A percentile compares a stretch with the other conserved stretches of the same genome.
These are phyloP conservation scores for Fomitopsis schrenkii DNA, from an alignment of 1,284 basidiomycete species.

Conservation along the genomic window DNA sequence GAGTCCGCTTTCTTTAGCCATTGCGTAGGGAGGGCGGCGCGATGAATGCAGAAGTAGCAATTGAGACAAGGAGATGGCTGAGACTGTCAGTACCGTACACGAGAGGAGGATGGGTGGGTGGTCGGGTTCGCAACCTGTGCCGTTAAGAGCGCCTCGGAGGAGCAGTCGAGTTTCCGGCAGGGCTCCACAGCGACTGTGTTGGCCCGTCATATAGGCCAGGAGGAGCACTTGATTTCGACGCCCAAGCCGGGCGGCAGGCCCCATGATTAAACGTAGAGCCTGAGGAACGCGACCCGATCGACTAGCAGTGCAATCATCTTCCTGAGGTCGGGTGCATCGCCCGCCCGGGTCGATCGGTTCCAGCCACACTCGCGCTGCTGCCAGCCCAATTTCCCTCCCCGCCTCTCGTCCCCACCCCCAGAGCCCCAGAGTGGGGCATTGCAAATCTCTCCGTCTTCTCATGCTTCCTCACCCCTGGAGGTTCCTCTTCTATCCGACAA, in stretches of 20 bases:
- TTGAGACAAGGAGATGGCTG: neutral
- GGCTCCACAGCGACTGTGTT: neutral
- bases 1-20: neutral
- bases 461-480: neutral
- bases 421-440: neutral
- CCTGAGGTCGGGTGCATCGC: neutral
- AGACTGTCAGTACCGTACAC: neutral
- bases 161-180: too few relatives aligned
- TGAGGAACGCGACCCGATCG: neutral
- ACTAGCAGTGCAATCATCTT: neutral
- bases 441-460: neutral
- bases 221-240: neutral
- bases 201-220: neutral
- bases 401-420: neutral
- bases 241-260: neutral
- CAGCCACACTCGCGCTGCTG: neutral
- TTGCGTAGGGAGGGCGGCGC: neutral
- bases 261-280: neutral
- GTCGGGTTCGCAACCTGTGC: neutral
- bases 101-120: neutral
- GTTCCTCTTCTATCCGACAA: neutral
- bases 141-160: neutral
- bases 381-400: neutral
- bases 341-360: neutral
- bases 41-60: neutral